Base-by-base conservation (phyloP, 257 asterid genomes). In the Solanum chaucha region DNA sequence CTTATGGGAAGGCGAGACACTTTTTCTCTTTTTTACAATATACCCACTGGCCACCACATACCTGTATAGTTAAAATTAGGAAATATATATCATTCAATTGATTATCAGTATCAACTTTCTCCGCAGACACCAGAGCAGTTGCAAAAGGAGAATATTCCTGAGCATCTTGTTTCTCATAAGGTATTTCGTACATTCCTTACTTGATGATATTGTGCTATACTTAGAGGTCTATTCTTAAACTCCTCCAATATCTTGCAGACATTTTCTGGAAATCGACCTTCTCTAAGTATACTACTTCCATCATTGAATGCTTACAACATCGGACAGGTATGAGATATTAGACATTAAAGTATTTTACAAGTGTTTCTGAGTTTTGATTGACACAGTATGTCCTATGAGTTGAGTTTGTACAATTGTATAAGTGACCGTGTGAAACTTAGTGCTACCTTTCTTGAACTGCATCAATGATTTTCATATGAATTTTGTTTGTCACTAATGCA, bases 191-290 rank as follows among this genome's bases (percentile, higher is more conserved):
- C 90, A 71, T 41, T 82, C 74, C 51, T 74, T 59, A 28, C 80
- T 84, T 80, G 80, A 59, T 59, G 34, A 85, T 59, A 24, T 19
- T 84, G 72, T 70, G 82, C 65, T 67, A 89, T 86, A 86, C 84
- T 88, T 35, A 11, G 38, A 81, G 64, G 28, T 81, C 28, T 30
- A 9, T 81, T 48, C 85, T 81, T 40, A 81, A 81, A 81, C 44
- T 81, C 85, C 40, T 81, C 19, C 68, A 28, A 81, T 81, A 81
- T 81, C 65, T 81, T 88, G 91, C 95, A 97, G 99, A 97, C 98
- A 26, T 97, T 97, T 92, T 91, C 98, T 20, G 99, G 99, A 73
- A 96, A 97, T 90, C 95, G 99, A 48, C 99, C 99, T 71, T 97
- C 99, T 88, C 92, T 97, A 87, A 97, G 99, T 94, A 90, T 97